Base-by-base conservation (phyloP, 139 green algal species). In the Chlorella sp. region DNA sequence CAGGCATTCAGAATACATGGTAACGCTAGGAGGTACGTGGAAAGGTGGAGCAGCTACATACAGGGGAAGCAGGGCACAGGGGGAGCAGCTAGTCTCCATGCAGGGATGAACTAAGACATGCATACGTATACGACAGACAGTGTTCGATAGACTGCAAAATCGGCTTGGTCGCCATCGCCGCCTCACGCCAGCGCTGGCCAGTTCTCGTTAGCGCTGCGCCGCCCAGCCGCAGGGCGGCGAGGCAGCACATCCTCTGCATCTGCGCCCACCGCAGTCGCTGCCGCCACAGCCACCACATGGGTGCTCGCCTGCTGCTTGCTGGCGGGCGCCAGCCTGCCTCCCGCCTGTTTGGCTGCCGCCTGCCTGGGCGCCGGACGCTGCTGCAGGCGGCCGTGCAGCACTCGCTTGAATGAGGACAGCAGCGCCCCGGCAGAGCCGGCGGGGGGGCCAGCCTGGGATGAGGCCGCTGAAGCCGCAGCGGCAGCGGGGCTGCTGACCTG, bases 201-300 rank as follows among this genome's bases (percentile, higher is more conserved):
- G 72, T 78, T 78, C 43, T 78, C 72, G 17, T 78, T 44, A 13
- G 30, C 43, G 44, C 72, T 78, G 72, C 13, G 13, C 72, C 30
- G 72, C 43, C 43, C 38, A n/a, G 43, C 70, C 22, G 28, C 44
- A n/a, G 72, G 30, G 69, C 69, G 44, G 0, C 20, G 38, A 8
- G 38, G 69, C 69, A 51, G 43, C 72, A 78, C 72, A 41, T 78
- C 72, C 72, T 78, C 72, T 34, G 72, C 72, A 26, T 28, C 69
- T n/a, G 69, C 16, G 30, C 36, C 67, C 8, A 38, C 34, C 30
- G 34, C 65, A n/a, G 69, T 22, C 44, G 30, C 43, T 60, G 11
- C 43, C 56, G 43, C 26, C 30, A 30, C 72, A 0, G 72, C 72
- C 38, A 20, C 51, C 13, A n/a, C 43, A 24, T 70, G n/a, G 32